phyloP scores from a whole-genome alignment of 2,329 filamentous ascomycete species.

The Podosphaera aphanis region DNA sequence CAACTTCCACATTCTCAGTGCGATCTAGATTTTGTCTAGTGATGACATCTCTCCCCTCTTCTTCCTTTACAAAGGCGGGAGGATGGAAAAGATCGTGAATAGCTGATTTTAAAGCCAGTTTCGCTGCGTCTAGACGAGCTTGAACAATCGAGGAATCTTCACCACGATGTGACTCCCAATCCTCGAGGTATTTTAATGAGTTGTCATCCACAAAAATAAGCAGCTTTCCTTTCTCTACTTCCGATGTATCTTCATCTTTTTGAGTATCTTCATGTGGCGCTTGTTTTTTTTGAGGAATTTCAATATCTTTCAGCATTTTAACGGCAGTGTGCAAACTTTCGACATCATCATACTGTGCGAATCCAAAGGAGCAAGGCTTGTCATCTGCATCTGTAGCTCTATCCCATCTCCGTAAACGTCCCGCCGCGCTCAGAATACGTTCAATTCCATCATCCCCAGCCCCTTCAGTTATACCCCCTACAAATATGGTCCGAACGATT shows the following conservation, averaged over 20 bases:
- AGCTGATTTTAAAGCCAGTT: conserved; percentile 40
- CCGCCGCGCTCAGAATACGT: conserved; percentile 51
- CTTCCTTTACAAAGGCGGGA: conserved; percentile 20
- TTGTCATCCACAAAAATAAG: conserved; percentile 60
- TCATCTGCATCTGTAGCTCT: conserved; percentile 49
- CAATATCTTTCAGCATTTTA: conserved; percentile 60
- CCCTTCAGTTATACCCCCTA: conserved; percentile 65
- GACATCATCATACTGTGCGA: conserved; percentile 82
- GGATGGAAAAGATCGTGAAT: conserved; percentile 54
- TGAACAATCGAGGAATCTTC: conserved; percentile 39
- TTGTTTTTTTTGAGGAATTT: conserved; percentile 62
- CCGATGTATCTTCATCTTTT: conserved; percentile 18
- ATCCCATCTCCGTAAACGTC: conserved; percentile 67
- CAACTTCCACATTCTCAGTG: conserved; percentile 53
- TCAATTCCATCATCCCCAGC: conserved; percentile 59
- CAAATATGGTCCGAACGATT: conserved; percentile 72
- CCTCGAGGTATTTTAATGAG: conserved; percentile 65
- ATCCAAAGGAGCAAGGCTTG: conserved; percentile 73
- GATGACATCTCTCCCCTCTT: conserved; percentile 43
- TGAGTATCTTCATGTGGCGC: conserved; percentile 22
- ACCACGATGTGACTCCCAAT: conserved; percentile 44
- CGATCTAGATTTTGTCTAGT: conserved; percentile 41
- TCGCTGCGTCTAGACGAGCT: conserved; percentile 46
- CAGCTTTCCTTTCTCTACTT: conserved; percentile 41
- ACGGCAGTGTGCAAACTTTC: conserved; percentile 70